phyloP scores from a whole-genome alignment of 179 eudicot genomes.

The Vitellaria paradoxa region DNA sequence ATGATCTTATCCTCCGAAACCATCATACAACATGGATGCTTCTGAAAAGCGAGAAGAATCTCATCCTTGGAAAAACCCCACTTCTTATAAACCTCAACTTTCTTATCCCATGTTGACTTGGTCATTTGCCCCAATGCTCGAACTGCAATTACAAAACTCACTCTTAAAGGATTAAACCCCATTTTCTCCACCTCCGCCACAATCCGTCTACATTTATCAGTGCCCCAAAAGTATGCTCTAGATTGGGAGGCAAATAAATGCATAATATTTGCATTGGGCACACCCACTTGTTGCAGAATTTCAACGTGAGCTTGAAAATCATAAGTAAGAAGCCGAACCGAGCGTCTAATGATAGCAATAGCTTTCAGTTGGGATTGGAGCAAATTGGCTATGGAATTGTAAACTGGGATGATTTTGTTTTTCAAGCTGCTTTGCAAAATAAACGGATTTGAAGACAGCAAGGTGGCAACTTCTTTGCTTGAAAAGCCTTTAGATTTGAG shows the following conservation, averaged over 20 bases:
- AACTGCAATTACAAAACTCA: constrained; percentile 17
- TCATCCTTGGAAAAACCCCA: too few relatives aligned
- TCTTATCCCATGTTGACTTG: constrained; percentile 23
- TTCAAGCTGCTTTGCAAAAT: constrained; percentile 17
- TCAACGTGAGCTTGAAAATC: neutral
- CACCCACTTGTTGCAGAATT: constrained; percentile 18
- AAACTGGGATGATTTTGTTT: constrained; percentile 18
- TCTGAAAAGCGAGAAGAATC: too few relatives aligned
- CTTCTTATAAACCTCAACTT: constrained; percentile 16
- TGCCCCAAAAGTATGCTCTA: neutral
- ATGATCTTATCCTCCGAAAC: too few relatives aligned
- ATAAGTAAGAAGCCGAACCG: neutral
- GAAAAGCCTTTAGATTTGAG: constrained; percentile 24
- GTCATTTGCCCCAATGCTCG: constrained; percentile 3
- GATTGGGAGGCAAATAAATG: neutral
- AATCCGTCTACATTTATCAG: constrained; percentile 10
- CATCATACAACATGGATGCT: too few relatives aligned
- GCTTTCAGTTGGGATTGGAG: neutral
- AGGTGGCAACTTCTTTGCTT: neutral
- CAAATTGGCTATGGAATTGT: constrained; percentile 6
- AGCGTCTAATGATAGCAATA: constrained; percentile 9
- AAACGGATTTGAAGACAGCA: neutral
- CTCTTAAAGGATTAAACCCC: constrained; percentile 23
- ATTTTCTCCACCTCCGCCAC: constrained; percentile 23
- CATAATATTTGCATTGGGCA: constrained; percentile 17